Evolutionary conservation across 176 grass and related monocot species (phyloP), one percentile per base, ranked within the genome.

Genomic region (Luzula sylvatica): DNA sequence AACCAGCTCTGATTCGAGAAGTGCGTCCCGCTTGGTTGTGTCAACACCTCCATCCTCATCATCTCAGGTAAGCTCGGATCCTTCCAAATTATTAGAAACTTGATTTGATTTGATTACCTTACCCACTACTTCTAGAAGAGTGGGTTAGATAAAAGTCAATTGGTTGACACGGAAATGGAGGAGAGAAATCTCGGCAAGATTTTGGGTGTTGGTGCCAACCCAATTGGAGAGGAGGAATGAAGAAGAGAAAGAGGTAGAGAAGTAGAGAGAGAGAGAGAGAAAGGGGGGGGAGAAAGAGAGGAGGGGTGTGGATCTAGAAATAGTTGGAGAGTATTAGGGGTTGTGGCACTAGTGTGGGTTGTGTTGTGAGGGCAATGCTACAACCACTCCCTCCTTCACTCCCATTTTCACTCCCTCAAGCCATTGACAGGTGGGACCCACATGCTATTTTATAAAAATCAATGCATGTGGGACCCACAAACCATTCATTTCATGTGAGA

Each of bases 11-110:
- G 70, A 50, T 20, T 72, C 21, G 69, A 8, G 63, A 83, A 81
- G 78, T 77, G 71, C 6, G 74, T 75, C 46, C 69, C 40, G 13
- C 32, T 74, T 35, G 78, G 72, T 35, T 35, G 30, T 35, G 30
- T 35, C 24, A 90, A 68, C 45, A 87, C 86, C 43, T 92, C 75
- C 82, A 83, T 92, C 74, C 42, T 77, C 88, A 75, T 86, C 76
- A 76, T 86, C 55, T 78, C 74, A 29, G 7, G 9, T 11, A 30
- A 11, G 8, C 39, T 29, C 15, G n/a, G n/a, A n/a, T n/a, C n/a
- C n/a, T n/a, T n/a, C 23, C 20, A 43, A 19, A 22, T 20, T 23
- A 41, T 4, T 21, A 20, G 29, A 43, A 35, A 3, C 18, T 15
- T 56, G 17, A 21, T 18, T 58, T 23, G 8, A 14, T 40, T 38